A percentile compares a stretch with the other conserved stretches of the same genome.
Conservation (phyloP, 2,329 filamentous ascomycete genomes). For the Alternaria conjuncta region DNA sequence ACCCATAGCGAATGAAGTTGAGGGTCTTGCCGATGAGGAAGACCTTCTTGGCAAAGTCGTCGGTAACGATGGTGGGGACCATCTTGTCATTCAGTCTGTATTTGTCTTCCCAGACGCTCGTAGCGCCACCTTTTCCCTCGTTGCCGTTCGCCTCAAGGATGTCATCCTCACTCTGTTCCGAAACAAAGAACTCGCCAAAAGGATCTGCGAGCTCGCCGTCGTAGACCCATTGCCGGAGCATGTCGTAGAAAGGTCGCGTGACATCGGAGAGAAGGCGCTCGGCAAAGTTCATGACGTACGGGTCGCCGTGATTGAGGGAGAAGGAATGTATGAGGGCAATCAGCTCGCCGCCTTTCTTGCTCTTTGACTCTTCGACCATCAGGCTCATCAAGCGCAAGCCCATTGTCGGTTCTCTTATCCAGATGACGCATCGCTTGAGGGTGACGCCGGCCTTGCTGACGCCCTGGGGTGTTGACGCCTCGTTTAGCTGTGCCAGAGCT, state of each 20-base stretch:
- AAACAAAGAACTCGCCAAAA: conserved; percentile 93
- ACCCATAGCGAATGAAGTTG: conserved; percentile 97
- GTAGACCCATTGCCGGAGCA: conserved; percentile 96
- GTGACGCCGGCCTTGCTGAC: conserved; percentile 90
- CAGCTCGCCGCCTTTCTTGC: conserved; percentile 83
- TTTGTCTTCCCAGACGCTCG: conserved; percentile 97
- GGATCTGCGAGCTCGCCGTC: conserved; percentile 98
- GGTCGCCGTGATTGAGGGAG: conserved; percentile 91
- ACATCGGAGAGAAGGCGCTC: conserved; percentile 86
- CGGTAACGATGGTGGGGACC: conserved; percentile 91
- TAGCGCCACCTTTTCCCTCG: conserved; percentile 64
- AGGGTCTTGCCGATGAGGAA: conserved; percentile 97
- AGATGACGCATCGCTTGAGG: conserved; percentile 92
- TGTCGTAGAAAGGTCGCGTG: conserved; percentile 94
- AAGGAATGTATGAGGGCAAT: conserved; percentile 94
- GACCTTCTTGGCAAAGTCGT: conserved; percentile 93
- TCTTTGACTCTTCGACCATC: conserved; percentile 89
- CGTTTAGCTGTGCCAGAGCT: conserved; percentile 76
- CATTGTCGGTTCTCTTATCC: conserved; percentile 97
- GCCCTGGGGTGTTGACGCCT: conserved; percentile 69
- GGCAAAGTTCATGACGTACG: conserved; percentile 90
- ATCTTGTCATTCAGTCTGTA: conserved; percentile 85
- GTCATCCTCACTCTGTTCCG: conserved; percentile 71
- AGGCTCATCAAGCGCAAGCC: conserved; percentile 90
- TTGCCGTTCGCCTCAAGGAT: conserved; percentile 50